These are phyloP conservation scores for Polytrichum formosum DNA, from an alignment of 225 moss, liverwort and hornwort species.

Conservation along the genomic window DNA sequence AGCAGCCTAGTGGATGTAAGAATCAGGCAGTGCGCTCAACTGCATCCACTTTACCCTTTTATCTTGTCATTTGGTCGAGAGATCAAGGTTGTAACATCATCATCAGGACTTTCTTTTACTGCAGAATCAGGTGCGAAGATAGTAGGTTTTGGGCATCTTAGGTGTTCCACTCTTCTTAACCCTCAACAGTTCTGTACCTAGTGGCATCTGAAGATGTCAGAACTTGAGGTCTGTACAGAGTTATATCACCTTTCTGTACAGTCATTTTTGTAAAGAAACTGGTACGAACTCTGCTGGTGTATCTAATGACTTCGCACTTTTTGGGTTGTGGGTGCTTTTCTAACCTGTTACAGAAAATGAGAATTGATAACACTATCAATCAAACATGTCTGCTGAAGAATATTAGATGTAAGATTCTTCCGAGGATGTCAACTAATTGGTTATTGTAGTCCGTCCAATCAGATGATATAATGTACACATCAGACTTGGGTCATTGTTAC, in stretches of 20 bases:
- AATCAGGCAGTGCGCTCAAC: neutral
- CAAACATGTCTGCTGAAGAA: too few species aligned
- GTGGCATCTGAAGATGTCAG: too few species aligned
- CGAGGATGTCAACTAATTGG: too few species aligned
- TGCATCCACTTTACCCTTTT: constrained; percentile 11
- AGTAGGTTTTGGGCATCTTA: neutral
- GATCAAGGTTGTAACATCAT: constrained; percentile 36
- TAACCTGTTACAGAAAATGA: too few species aligned
- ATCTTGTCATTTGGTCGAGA: neutral
- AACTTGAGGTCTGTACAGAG: neutral
- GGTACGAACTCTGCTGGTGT: neutral
- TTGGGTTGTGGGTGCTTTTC: too few species aligned
- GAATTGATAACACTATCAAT: too few species aligned
- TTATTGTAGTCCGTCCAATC: too few species aligned
- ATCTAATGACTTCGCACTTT: too few species aligned
- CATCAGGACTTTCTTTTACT: constrained; percentile 24
- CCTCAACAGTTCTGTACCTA: too few species aligned
- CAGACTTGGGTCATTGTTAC: too few species aligned
- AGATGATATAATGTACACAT: too few species aligned
- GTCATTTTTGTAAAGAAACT: constrained; percentile 6
- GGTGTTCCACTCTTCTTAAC: neutral
- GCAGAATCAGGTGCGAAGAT: constrained; percentile 14
- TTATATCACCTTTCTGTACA: constrained; percentile 1
- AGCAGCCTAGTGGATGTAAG: constrained; percentile 33
- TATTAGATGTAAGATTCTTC: too few species aligned